These are phyloP conservation scores for Colletotrichum sp. DNA, from an alignment of 2,329 filamentous ascomycete species.

Conservation along the genomic window DNA sequence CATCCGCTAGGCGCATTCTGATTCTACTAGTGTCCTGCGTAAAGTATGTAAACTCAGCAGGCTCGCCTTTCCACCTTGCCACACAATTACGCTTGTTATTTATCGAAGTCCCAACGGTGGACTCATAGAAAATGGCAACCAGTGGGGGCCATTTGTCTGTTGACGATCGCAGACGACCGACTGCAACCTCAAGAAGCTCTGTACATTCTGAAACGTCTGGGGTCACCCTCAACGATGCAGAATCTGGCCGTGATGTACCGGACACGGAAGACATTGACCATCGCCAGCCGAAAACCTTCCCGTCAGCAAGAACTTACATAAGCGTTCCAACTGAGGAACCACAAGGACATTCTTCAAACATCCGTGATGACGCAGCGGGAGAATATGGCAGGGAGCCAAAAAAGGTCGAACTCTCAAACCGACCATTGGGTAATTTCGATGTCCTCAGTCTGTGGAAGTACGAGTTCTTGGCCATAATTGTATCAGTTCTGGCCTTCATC, in stretches of 20 bases:
- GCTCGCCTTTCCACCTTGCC: not conserved
- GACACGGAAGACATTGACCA: not conserved
- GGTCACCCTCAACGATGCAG: not conserved
- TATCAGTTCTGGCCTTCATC: not conserved
- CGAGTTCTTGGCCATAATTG: not conserved
- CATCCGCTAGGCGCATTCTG: not conserved
- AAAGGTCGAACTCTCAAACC: not conserved
- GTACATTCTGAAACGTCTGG: not conserved
- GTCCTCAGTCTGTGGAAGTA: not conserved
- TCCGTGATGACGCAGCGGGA: not conserved
- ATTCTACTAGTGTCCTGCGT: not conserved
- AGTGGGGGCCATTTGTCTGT: not conserved
- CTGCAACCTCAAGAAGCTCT: not conserved
- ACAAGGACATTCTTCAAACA: accelerated
- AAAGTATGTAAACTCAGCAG: not conserved
- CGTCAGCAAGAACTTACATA: not conserved
- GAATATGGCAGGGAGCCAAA: not conserved
- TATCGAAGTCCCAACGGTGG: not conserved
- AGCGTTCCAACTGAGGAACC: not conserved
- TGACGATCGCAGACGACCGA: not conserved
- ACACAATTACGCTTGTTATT: not conserved
- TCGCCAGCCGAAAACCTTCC: not conserved
- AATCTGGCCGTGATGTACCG: not conserved
- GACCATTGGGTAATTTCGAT: not conserved
- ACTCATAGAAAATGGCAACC: not conserved